A percentile compares a stretch with the other conserved stretches of the same genome.
Evolutionary conservation across 257 asterid species (phyloP).

Genomic region (Capsicum chinense): DNA sequence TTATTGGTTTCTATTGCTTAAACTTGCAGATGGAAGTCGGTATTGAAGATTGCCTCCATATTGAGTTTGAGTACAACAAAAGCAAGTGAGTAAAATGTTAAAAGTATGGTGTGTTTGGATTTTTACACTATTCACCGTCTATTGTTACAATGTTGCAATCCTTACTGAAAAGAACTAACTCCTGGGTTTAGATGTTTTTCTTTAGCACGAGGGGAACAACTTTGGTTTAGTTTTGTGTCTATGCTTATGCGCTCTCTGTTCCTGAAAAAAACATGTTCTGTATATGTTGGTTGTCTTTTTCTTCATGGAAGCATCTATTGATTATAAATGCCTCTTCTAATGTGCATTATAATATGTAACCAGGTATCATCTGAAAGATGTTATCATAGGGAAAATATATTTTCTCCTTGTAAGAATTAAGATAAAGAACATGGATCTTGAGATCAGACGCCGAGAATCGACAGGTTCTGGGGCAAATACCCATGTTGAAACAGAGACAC

Average conservation of each 20-base stretch:
- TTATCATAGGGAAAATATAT: constrained; percentile 89
- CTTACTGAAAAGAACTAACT: constrained; percentile 7
- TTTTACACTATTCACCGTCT: not conserved
- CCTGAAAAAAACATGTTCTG: not conserved
- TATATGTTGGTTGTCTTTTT: not conserved
- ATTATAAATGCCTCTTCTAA: constrained; percentile 27
- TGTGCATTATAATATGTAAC: constrained; percentile 34
- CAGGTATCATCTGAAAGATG: constrained; percentile 98
- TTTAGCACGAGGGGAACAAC: constrained; percentile 19
- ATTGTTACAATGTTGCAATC: constrained; percentile 12
- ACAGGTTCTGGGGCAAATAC: constrained; percentile 96
- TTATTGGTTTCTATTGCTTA: constrained; percentile 26
- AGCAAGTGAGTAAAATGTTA: constrained; percentile 69
- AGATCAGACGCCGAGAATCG: constrained; percentile 93
- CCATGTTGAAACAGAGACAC: constrained; percentile 98
- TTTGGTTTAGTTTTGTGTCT: not conserved
- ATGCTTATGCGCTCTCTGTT: not conserved
- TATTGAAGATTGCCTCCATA: constrained; percentile 98
- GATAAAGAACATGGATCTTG: constrained; percentile 97
- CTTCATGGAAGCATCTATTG: constrained; percentile 28
- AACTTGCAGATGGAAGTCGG: constrained; percentile 96
- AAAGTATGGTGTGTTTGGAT: not conserved
- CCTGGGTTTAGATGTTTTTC: constrained; percentile 12
- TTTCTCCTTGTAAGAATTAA: constrained; percentile 96
- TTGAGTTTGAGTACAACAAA: constrained; percentile 97